Base-by-base conservation (phyloP, 2,329 filamentous ascomycete species). In the Penicillium frequentans region DNA sequence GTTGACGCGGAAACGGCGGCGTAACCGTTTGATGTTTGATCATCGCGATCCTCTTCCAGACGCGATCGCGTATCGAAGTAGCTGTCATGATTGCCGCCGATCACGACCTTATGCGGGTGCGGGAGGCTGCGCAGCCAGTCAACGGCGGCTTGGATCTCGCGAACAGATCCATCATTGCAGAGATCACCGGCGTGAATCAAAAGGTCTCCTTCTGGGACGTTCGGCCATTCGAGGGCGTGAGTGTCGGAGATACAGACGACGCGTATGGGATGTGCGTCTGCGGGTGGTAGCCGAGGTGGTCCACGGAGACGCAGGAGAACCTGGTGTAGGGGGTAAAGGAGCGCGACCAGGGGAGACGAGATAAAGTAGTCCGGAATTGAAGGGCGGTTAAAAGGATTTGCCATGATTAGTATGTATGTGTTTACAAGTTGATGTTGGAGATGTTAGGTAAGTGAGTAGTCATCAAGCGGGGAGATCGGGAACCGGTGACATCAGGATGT, bases 221-320 rank as follows among this genome's bases (percentile, higher is more conserved):
- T 66, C 13, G 58, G 43, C 62, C 71, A 73, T 64, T 73, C 63
- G 1, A 96, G 80, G n/a, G 80, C 65, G 76, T 97, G 93, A 0
- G 93, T 97, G 76, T 97, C 93, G 10, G 91, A 93, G 62, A 97
- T 86, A 75, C 91, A 96, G 61, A 97, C 90, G 26, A 97, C 82
- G 58, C 87, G 86, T 69, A 97, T 84, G 7, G 84, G 77, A 1
- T 77, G 79, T 54, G 70, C 63, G 44, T 81, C 77, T 31, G 78
- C 78, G 2, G 85, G 82, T 11, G 87, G 84, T 16, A 73, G 78
- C 64, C 86, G 84, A 1, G 90, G 85, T 11, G 80, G 73, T 2
- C 89, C 88, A 27, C 90, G 89, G 3, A 96, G 82, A 65, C 80
- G 79, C 35, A 89, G 82, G 55, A 93, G 75, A 48, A 88, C 52